phyloP scores from a whole-genome alignment of 1,284 basidiomycete genomes.

The Microbotryomycetes sp. region DNA sequence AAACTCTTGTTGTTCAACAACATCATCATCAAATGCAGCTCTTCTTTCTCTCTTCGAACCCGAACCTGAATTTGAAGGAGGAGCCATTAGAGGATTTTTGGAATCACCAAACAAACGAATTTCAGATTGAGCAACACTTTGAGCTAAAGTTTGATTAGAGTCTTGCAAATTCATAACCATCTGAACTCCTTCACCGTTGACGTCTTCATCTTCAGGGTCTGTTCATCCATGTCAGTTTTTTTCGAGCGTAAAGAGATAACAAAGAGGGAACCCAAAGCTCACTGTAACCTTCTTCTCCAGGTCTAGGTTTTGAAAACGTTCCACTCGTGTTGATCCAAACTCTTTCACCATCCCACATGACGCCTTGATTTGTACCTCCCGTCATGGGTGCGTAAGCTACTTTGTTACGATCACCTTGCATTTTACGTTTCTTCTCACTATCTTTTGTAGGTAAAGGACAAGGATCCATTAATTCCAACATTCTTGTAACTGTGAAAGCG shows the following conservation, averaged over 20 bases:
- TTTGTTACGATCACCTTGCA: constrained; percentile 95
- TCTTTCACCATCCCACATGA: constrained; percentile 97
- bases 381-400: constrained; percentile 97
- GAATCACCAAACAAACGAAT: constrained; percentile 83
- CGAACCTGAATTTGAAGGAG: constrained; percentile 34
- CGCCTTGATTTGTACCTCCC: constrained; percentile 63
- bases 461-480: constrained; percentile 78
- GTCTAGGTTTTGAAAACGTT: constrained; percentile 60
- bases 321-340: constrained; percentile 98
- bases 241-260: neutral
- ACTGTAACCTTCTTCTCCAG: constrained; percentile 43
- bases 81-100: constrained; percentile 52
- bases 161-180: constrained; percentile 98
- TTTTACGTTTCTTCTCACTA: constrained; percentile 82
- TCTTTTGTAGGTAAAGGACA: constrained; percentile 89
- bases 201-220: constrained; percentile 10
- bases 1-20: constrained; percentile 49
- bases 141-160: constrained; percentile 71
- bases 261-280: constrained; percentile 41
- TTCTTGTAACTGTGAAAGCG: constrained; percentile 52
- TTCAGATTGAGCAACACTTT: constrained; percentile 69
- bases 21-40: constrained; percentile 43
- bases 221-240: no score
- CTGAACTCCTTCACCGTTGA: constrained; percentile 79
- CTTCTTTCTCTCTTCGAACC: constrained; percentile 35